Conservation (phyloP, 176 grass and related monocot genomes). For the Ensete ventricosum region DNA sequence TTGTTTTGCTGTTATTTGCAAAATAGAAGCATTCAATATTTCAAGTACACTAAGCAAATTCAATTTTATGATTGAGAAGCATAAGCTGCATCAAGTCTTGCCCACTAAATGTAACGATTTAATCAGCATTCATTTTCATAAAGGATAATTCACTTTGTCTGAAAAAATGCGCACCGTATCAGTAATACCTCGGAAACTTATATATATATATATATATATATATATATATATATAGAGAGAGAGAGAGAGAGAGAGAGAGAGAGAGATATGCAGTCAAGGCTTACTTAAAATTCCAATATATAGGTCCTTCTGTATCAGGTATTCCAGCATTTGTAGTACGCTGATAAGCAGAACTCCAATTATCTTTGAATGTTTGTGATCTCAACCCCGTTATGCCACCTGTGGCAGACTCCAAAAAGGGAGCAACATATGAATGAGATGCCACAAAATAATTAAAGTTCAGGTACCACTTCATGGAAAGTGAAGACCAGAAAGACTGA, state of each 20-base stretch:
- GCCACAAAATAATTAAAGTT: constrained; percentile 9
- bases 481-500: not conserved
- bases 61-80: too few species aligned
- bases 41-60: too few species aligned
- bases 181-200: too few species aligned
- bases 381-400: constrained; percentile 82
- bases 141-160: not conserved
- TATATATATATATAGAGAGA: too few species aligned
- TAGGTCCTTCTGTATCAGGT: constrained; percentile 76
- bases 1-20: too few species aligned
- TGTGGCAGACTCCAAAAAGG: constrained; percentile 18
- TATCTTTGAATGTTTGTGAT: constrained; percentile 70
- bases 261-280: constrained; percentile 4
- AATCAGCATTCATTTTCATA: too few species aligned
- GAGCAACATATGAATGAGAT: constrained; percentile 19
- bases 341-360: constrained; percentile 88
- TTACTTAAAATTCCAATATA: constrained; percentile 99
- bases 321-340: constrained; percentile 91
- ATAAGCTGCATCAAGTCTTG: too few species aligned
- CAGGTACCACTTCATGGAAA: not conserved
- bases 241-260: too few species aligned
- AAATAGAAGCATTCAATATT: too few species aligned
- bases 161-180: not conserved
- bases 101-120: too few species aligned
- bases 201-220: too few species aligned